Conservation (phyloP, 345 rosid species). For the Murraya koenigii region DNA sequence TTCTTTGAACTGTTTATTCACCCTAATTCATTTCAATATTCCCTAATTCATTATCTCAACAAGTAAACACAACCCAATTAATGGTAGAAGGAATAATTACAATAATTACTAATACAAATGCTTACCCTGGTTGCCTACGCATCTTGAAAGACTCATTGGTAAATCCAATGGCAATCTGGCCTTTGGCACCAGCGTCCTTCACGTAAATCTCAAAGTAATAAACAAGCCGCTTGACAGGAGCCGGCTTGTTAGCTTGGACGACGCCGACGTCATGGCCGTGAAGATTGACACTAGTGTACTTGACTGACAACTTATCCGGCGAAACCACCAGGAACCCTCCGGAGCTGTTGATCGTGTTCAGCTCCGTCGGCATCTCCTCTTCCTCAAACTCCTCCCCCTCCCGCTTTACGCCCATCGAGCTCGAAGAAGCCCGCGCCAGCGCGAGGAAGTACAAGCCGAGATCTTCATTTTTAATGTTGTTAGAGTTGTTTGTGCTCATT, state of each 20-base stretch:
- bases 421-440: conserved; percentile 31
- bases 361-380: conserved; percentile 77
- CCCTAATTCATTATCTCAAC: neutral
- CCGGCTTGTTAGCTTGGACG: conserved; percentile 79
- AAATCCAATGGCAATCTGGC: conserved; percentile 83
- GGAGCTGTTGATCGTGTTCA: conserved; percentile 81
- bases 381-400: conserved; percentile 41
- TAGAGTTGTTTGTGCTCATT: conserved; percentile 9
- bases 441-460: conserved; percentile 53
- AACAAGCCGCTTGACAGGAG: conserved; percentile 63
- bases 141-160: conserved; percentile 71
- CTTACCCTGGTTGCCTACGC: conserved; percentile 93
- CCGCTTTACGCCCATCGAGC: conserved; percentile 16
- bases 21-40: neutral
- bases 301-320: conserved; percentile 75
- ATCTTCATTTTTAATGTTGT: conserved; percentile 32
- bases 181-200: conserved; percentile 69
- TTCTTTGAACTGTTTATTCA: neutral
- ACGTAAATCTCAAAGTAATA: conserved; percentile 95
- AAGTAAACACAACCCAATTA: neutral
- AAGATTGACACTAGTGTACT: conserved; percentile 53
- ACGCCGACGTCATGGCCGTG: conserved; percentile 93
- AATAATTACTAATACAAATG: neutral
- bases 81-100: neutral
- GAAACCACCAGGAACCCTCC: conserved; percentile 81